Base-by-base conservation (phyloP, 1,139 yeast genomes). In the Diutina mesorugosa region DNA sequence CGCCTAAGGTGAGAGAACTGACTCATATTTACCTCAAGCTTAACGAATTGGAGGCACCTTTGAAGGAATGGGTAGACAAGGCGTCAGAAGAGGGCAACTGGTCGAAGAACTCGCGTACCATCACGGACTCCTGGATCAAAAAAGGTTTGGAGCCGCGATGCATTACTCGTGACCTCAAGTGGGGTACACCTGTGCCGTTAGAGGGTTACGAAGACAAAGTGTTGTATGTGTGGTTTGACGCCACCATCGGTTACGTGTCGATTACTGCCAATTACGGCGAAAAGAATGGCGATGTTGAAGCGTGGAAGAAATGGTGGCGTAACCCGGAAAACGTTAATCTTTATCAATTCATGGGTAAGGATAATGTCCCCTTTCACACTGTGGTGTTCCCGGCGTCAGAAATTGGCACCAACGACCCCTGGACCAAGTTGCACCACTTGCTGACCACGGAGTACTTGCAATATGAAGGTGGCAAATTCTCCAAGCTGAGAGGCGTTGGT, bases 311-410 rank as follows among this genome's bases (percentile, higher is more conserved):
- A 60, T 87, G 96, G 95, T 93, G 99, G 99, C 86, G 83, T 72
- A 78, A 87, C 67, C 95, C 96, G 26, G 90, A 90, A 58, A 64
- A 80, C 63, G 97, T 93, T 61, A 76, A 87, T 63, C 76, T 95
- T 62, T 90, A 88, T 70, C 99, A 93, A 76, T 93, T 93, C 71
- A 93, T 93, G 99, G 99, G 99, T 74, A 93, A 93, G 73, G 99
- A 93, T 71, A 93, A 93, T 67, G 97, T 91, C 64, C 98, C 98
- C 48, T 93, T 93, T 89, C 99, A 93, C 68, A 87, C 97, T 1
- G 99, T 95, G 59, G 95, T 93, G 58, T 93, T 91, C 89, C 99
- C 99, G 60, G 84, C 95, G 54, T 75, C 96, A 50, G 87, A 85
- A 71, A 74, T 93, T 56, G 99, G 98, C 70, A 91, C 99, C 28